Conservation (phyloP, 805 yeast species). For the Teunomyces panamensis region DNA sequence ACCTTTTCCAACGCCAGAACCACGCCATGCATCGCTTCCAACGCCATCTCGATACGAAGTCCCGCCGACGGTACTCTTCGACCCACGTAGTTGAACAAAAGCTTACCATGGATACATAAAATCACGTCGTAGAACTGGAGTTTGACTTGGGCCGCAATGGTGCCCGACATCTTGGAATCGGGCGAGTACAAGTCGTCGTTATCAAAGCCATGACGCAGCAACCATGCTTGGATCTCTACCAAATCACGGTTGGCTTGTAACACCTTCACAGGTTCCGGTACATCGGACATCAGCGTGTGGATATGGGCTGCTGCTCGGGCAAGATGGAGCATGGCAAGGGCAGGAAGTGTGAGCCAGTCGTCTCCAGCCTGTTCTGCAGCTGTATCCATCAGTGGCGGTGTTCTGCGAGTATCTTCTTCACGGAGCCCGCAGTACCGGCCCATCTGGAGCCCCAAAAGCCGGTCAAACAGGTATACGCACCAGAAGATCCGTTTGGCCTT, state of each 20-base stretch:
- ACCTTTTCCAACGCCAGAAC: constrained; percentile 28
- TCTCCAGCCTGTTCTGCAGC: constrained; percentile 32
- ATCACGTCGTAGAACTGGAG: constrained; percentile 39
- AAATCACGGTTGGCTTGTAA: constrained; percentile 33
- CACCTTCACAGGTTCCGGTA: constrained; percentile 23
- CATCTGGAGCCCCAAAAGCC: constrained; percentile 49
- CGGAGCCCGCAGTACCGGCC: constrained; percentile 43
- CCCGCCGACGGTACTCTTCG: constrained; percentile 28
- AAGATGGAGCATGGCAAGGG: constrained; percentile 44
- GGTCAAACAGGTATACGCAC: constrained; percentile 53
- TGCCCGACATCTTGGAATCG: constrained; percentile 1
- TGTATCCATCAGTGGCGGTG: constrained; percentile 28
- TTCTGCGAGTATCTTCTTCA: constrained; percentile 35
- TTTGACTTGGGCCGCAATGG: constrained; percentile 35
- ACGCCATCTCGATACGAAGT: constrained; percentile 27
- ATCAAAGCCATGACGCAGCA: constrained; percentile 33
- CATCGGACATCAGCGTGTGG: constrained; percentile 27
- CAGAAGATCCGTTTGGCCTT: constrained; percentile 55
- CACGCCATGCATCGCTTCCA: constrained; percentile 28
- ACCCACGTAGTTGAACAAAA: constrained; percentile 32
- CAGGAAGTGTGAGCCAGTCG: constrained; percentile 49
- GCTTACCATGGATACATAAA: constrained; percentile 34
- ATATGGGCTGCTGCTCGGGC: constrained; percentile 38
- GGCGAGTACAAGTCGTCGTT: constrained; percentile 16
- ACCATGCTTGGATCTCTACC: constrained; percentile 27